Conservation (phyloP, 352 stramenopile genomes). For the Phytophthora meadii region DNA sequence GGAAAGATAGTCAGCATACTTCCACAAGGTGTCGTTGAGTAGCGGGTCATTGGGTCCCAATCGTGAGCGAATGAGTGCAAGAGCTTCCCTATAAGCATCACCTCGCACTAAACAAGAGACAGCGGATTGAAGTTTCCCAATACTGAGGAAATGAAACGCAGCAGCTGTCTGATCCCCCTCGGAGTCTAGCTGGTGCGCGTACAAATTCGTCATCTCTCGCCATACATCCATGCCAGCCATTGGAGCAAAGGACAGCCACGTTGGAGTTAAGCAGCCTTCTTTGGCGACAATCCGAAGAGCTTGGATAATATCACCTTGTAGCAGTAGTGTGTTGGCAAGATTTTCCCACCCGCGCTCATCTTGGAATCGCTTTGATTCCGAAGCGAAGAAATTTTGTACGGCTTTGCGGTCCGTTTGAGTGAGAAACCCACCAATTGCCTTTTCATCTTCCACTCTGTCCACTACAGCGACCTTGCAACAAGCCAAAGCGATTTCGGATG, state of each 20-base stretch:
- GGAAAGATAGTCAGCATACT: slow-evolving; percentile 48
- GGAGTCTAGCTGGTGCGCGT: slow-evolving; percentile 59
- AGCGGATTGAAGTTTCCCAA: slow-evolving; percentile 64
- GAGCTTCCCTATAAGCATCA: slow-evolving; percentile 58
- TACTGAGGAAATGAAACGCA: slow-evolving; percentile 68
- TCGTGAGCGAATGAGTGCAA: slow-evolving; percentile 55
- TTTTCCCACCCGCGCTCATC: slow-evolving; percentile 59
- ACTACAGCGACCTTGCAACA: slow-evolving; percentile 21
- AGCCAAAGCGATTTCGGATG: slow-evolving; percentile 25
- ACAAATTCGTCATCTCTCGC: slow-evolving; percentile 70
- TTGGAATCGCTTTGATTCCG: slow-evolving; percentile 35
- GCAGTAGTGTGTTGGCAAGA: slow-evolving; percentile 51
- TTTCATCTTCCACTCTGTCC: slow-evolving; percentile 1
- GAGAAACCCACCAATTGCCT: slow-evolving; percentile 11
- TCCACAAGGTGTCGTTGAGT: slow-evolving; percentile 43
- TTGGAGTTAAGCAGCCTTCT: slow-evolving; percentile 47
- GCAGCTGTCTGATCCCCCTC: slow-evolving; percentile 56
- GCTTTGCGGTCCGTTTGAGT: slow-evolving; percentile 12
- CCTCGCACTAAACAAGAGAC: slow-evolving; percentile 49
- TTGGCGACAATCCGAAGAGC: slow-evolving; percentile 65
- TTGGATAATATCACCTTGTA: slow-evolving; percentile 63
- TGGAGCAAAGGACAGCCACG: slow-evolving; percentile 73
- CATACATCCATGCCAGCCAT: slow-evolving; percentile 80
- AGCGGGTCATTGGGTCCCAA: slow-evolving; percentile 52
- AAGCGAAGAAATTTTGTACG: slow-evolving; percentile 23